Conservation (phyloP, 2,329 filamentous ascomycete genomes). For the Talaromyces albobiverticillius region DNA sequence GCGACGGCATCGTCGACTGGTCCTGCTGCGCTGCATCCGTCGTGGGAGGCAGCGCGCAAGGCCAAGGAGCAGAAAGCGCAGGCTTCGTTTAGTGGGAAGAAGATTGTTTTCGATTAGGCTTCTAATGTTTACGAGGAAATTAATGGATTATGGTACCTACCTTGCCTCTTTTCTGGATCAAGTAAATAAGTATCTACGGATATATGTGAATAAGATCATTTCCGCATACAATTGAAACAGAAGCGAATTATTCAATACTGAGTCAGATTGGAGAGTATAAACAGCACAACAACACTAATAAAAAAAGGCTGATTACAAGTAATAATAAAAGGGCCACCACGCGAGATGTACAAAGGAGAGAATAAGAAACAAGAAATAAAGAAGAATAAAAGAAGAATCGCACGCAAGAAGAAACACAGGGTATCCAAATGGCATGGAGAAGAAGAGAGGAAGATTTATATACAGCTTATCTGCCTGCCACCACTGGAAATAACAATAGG, state of each 20-base stretch:
- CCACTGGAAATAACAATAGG: neutral
- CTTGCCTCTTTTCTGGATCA: neutral
- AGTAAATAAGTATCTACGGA: neutral
- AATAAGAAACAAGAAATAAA: neutral
- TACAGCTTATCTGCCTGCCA: neutral
- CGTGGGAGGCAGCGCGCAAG: slow-evolving; percentile 62
- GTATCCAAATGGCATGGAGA: neutral
- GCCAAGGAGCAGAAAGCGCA: slow-evolving; percentile 56
- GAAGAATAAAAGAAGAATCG: too few relatives aligned
- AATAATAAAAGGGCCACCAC: neutral
- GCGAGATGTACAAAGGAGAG: neutral
- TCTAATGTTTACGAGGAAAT: too few relatives aligned
- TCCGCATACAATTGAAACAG: neutral
- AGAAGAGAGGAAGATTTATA: neutral
- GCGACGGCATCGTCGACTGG: too few relatives aligned
- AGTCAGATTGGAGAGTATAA: neutral
- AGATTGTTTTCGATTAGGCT: slow-evolving; percentile 60
- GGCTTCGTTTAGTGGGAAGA: slow-evolving; percentile 58
- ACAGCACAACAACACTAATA: too few relatives aligned
- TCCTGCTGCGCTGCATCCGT: slow-evolving; percentile 57
- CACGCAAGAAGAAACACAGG: neutral
- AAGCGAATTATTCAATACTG: neutral
- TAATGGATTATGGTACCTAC: too few relatives aligned
- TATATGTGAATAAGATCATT: too few relatives aligned
- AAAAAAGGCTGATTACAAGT: neutral